Evolutionary conservation across 441 rosid genomes (phyloP).

Genomic region (Pelargonium exstipulatum): DNA sequence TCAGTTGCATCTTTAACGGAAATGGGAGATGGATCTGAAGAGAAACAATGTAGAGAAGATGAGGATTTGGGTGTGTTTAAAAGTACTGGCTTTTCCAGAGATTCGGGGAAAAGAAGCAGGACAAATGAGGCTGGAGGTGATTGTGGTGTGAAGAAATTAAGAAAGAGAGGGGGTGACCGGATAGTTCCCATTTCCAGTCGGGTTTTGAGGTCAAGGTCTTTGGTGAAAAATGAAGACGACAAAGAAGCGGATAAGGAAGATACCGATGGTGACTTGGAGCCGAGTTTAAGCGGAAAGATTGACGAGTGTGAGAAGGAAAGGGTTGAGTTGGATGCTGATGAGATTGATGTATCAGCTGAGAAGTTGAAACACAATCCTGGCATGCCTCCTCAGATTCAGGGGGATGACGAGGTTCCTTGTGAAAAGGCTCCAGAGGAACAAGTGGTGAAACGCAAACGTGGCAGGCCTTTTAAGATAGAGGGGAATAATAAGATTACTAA

Average conservation of each 20-base stretch:
- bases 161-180: conserved; percentile 13
- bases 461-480: not conserved
- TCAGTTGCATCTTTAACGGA: not conserved
- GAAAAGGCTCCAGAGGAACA: not conserved
- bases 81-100: conserved; percentile 17
- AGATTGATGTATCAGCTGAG: conserved; percentile 14
- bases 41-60: conserved; percentile 19
- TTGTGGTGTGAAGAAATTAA: conserved; percentile 25
- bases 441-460: not conserved
- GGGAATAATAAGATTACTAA: not conserved
- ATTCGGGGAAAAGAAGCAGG: conserved; percentile 26
- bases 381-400: conserved; percentile 29
- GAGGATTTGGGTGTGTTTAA: conserved; percentile 15
- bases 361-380: conserved; percentile 27
- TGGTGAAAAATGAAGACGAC: conserved; percentile 18
- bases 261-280: conserved; percentile 5
- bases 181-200: conserved; percentile 29
- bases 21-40: conserved; percentile 11
- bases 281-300: conserved; percentile 11
- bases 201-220: conserved; percentile 47
- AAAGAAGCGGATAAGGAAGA: conserved; percentile 15
- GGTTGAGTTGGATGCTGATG: not conserved
- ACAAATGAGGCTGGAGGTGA: conserved; percentile 9
- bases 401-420: conserved; percentile 10
- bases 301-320: conserved; percentile 11